phyloP scores from a whole-genome alignment of 345 rosid species.

The Eucalyptus cloeziana region DNA sequence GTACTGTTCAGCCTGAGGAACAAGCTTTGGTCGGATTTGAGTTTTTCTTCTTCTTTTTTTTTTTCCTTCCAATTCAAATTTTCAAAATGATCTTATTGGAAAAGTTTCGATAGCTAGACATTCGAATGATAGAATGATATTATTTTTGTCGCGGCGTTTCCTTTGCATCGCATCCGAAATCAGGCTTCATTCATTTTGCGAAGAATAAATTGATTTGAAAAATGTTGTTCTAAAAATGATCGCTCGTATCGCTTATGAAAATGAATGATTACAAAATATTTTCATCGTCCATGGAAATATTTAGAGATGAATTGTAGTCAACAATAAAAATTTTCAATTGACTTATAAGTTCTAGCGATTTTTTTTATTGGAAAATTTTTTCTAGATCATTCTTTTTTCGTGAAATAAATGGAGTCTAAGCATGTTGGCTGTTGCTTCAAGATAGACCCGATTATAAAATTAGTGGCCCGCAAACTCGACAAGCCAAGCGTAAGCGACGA shows the following conservation, averaged over 20 bases:
- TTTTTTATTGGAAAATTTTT: too few relatives aligned
- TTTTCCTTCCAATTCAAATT: neutral
- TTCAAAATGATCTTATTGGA: neutral
- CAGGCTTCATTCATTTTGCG: fast-evolving
- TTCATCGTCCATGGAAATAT: fast-evolving
- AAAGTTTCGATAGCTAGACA: neutral
- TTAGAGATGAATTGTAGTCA: neutral
- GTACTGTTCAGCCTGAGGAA: neutral
- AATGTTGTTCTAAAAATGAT: fast-evolving
- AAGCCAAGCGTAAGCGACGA: neutral
- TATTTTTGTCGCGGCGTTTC: neutral
- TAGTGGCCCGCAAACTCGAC: fast-evolving
- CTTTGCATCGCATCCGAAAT: fast-evolving
- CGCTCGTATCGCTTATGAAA: fast-evolving
- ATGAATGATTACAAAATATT: too few relatives aligned
- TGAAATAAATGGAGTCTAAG: neutral
- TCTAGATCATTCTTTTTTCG: neutral
- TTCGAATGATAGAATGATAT: neutral
- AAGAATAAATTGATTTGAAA: fast-evolving
- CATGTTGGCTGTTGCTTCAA: fast-evolving
- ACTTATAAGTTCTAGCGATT: too few relatives aligned
- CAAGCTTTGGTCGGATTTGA: neutral
- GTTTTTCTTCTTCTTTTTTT: neutral
- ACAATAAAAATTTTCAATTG: too few relatives aligned
- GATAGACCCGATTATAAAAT: fast-evolving